phyloP scores from a whole-genome alignment of 2,329 filamentous ascomycete genomes.

The Arthrobotrys iridis region DNA sequence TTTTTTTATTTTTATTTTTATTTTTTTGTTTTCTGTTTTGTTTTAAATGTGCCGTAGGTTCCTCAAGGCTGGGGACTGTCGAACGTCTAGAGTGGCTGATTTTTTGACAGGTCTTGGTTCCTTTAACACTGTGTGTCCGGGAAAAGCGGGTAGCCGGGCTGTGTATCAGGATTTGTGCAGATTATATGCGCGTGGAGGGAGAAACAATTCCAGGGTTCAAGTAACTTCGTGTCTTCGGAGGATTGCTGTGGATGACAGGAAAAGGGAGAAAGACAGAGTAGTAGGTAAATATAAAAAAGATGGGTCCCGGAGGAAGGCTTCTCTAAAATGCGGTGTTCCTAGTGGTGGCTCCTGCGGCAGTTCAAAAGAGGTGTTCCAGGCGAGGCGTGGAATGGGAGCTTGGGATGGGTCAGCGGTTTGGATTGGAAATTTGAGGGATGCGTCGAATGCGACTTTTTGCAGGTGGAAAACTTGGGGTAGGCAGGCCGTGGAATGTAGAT shows the following conservation, averaged over 20 bases:
- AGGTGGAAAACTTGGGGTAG: constrained; percentile 18
- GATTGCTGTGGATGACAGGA: constrained; percentile 38
- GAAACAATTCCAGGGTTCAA: constrained; percentile 17
- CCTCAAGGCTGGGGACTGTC: not conserved
- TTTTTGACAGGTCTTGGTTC: constrained; percentile 39
- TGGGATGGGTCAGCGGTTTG: constrained; percentile 9
- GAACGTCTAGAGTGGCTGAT: not conserved
- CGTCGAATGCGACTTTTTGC: constrained; percentile 33
- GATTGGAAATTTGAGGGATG: constrained; percentile 27
- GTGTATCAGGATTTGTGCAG: constrained; percentile 46
- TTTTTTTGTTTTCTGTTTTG: not conserved
- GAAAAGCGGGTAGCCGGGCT: constrained; percentile 51
- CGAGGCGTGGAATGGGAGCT: constrained; percentile 30
- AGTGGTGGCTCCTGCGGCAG: constrained; percentile 26
- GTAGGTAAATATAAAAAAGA: constrained; percentile 19
- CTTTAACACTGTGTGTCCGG: constrained; percentile 28
- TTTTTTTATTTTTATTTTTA: not conserved
- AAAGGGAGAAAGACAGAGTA: constrained; percentile 7
- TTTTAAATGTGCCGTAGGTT: not conserved
- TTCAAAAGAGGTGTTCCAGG: constrained; percentile 33
- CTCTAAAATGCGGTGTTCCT: constrained; percentile 13
- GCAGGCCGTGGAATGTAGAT: constrained; percentile 49
- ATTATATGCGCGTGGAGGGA: constrained; percentile 40
- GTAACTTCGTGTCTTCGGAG: constrained; percentile 40
- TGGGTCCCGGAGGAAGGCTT: constrained; percentile 11